Evolutionary conservation across 495 filamentous ascomycete species (phyloP).

Genomic region (Hyaloscypha finlandica): DNA sequence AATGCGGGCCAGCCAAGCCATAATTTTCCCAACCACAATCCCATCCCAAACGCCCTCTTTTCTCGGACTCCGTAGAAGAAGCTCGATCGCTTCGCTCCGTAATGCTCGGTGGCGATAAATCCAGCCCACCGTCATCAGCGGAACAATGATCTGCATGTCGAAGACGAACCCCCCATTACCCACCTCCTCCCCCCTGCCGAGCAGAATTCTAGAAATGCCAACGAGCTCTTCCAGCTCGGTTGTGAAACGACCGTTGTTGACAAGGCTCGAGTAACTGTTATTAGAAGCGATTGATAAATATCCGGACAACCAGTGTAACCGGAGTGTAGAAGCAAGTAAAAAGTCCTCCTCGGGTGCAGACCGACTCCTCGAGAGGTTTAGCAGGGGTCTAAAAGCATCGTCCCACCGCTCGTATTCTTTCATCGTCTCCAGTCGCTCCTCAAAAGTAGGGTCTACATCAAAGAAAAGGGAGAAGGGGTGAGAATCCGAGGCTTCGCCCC

Average conservation of each 20-base stretch:
- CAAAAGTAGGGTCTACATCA: slow-evolving; percentile 22
- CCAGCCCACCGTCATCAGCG: slow-evolving; percentile 27
- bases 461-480: slow-evolving; percentile 14
- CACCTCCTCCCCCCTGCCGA: not conserved
- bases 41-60: slow-evolving; percentile 51
- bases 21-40: slow-evolving; percentile 25
- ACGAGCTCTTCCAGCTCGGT: slow-evolving; percentile 26
- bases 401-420: slow-evolving; percentile 26
- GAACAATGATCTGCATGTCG: slow-evolving; percentile 41
- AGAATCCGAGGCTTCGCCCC: not conserved
- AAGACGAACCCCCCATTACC: slow-evolving; percentile 10
- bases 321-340: slow-evolving; percentile 13
- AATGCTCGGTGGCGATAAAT: slow-evolving; percentile 38
- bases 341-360: slow-evolving; percentile 19
- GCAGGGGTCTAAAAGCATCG: slow-evolving; percentile 15
- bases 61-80: slow-evolving; percentile 38
- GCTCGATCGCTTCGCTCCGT: slow-evolving; percentile 42
- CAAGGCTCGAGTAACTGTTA: slow-evolving; percentile 14
- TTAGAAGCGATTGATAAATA: slow-evolving; percentile 24
- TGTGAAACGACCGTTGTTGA: slow-evolving; percentile 18
- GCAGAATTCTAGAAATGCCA: slow-evolving; percentile 20
- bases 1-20: slow-evolving; percentile 20
- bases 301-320: slow-evolving; percentile 25
- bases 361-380: slow-evolving; percentile 17
- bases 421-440: slow-evolving; percentile 18